Percentiles rank a stretch among this genome's conserved stretches.
These are phyloP conservation scores for Ustilago esculenta DNA, from an alignment of 1,284 basidiomycete genomes.

Conservation along the genomic window DNA sequence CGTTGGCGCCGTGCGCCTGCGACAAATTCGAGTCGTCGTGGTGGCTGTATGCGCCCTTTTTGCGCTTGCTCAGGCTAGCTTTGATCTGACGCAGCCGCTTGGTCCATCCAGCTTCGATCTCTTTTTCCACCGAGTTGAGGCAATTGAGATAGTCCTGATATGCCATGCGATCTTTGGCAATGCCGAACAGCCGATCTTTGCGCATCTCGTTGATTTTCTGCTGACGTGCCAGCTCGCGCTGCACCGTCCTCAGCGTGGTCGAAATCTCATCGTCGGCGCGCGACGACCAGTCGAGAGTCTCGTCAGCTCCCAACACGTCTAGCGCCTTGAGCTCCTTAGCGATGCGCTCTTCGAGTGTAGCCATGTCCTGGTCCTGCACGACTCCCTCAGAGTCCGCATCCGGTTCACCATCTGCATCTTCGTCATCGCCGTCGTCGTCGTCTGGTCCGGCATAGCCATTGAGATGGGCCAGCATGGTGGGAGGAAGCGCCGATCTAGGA, in stretches of 20 bases:
- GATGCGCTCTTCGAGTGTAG: slow-evolving; percentile 71
- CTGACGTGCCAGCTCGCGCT: slow-evolving; percentile 81
- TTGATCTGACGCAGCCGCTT: slow-evolving; percentile 63
- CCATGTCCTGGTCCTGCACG: slow-evolving; percentile 68
- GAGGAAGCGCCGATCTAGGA: slow-evolving; percentile 12
- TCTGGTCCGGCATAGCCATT: slow-evolving; percentile 28
- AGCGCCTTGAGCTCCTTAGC: slow-evolving; percentile 71
- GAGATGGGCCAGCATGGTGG: slow-evolving; percentile 12
- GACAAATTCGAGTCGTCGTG: slow-evolving; percentile 32
- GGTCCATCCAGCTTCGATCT: slow-evolving; percentile 63
- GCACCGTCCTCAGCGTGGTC: slow-evolving; percentile 85
- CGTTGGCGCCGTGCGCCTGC: slow-evolving; percentile 24
- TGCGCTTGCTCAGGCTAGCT: slow-evolving; percentile 60
- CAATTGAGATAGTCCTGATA: slow-evolving; percentile 72
- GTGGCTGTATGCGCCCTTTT: slow-evolving; percentile 49
- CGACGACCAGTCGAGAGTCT: slow-evolving; percentile 62
- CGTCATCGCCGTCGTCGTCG: slow-evolving; percentile 36
- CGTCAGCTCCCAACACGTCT: slow-evolving; percentile 70
- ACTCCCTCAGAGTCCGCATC: slow-evolving; percentile 29
- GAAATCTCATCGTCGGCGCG: slow-evolving; percentile 85
- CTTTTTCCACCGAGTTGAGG: slow-evolving; percentile 62
- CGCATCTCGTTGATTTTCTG: slow-evolving; percentile 83
- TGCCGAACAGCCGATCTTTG: slow-evolving; percentile 76
- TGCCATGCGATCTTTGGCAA: slow-evolving; percentile 86
- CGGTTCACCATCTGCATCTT: slow-evolving; percentile 45